Evolutionary conservation across 2,329 filamentous ascomycete genomes (phyloP), one percentile per base, ranked within the genome.

Genomic region (Aphanocladium album): DNA sequence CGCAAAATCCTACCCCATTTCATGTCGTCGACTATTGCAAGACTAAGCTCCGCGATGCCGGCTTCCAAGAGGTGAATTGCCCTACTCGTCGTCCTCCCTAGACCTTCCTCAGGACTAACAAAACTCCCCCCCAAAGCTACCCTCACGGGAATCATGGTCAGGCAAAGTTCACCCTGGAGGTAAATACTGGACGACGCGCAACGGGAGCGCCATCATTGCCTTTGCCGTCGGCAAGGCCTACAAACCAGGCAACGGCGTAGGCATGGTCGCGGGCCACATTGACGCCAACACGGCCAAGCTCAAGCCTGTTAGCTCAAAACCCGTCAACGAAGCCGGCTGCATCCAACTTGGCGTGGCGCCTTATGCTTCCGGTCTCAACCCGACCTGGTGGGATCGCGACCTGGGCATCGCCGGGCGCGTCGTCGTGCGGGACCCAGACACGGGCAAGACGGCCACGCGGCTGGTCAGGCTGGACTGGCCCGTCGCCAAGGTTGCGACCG

Each of bases 351-450:
- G 91, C 25, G 91, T 98, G 58, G 93, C 95, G 2, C 95, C 91
- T 0, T 98, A 98, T 72, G 93, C 92, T 9, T 93, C 93, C 54
- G 92, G 81, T 1, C 77, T 98, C 64, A 93, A 92, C 71, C 80
- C 82, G 64, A 98, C 95, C 1, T 98, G 95, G 95, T 98, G 93
- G 93, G 95, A 98, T 74, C 86, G 95, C 41, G 95, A 99, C 73
- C 82, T 99, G 55, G 88, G 90, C 66, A 89, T 98, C 67, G 95
- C 92, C 65, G 95, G 95, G 39, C 83, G 92, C 50, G 93, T 98
- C 3, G 80, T 98, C 52, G 87, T 98, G 51, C 89, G 87, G 64
- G 87, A 96, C 67, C 72, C 81, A 5, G 76, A 79, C 54, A 84
- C 85, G 3, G 89, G 89, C 66, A 96, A 93, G 81, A 91, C 96